Percentiles rank a stretch among this genome's conserved stretches.
Evolutionary conservation across 176 grass and related monocot genomes (phyloP).

Genomic region (Rhynchospora tenuis): DNA sequence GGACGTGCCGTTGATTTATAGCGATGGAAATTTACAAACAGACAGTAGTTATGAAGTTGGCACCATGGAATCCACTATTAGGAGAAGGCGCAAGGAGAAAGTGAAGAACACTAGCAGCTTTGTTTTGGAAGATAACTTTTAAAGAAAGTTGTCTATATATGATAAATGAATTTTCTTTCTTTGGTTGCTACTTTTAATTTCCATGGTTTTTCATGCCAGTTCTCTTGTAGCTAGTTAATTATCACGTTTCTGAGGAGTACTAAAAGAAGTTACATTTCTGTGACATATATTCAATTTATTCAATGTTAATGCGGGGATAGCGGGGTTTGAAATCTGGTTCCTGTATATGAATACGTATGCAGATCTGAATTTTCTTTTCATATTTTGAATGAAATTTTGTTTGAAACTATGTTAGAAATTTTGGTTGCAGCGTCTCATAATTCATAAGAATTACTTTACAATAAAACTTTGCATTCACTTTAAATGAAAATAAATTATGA

Average conservation of each 20-base stretch:
- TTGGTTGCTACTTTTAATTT: background rate
- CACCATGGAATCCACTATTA: background rate
- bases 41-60: background rate
- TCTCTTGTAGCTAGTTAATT: background rate
- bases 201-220: background rate
- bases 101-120: slow-evolving; percentile 11
- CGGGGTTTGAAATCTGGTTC: background rate
- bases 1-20: slow-evolving; percentile 43
- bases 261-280: slow-evolving; percentile 1
- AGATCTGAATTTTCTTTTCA: too few relatives aligned
- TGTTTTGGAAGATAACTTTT: background rate
- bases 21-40: slow-evolving; percentile 11
- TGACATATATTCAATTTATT: background rate
- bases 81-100: slow-evolving; percentile 19
- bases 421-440: background rate
- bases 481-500: too few relatives aligned
- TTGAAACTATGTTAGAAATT: too few relatives aligned
- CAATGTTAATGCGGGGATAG: background rate
- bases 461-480: too few relatives aligned
- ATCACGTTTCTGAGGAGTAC: background rate
- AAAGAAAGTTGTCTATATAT: background rate
- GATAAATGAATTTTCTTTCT: background rate
- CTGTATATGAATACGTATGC: background rate
- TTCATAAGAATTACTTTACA: background rate
- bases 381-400: background rate